phyloP scores from a whole-genome alignment of 2,329 filamentous ascomycete species.

The Sarocladium strictum region DNA sequence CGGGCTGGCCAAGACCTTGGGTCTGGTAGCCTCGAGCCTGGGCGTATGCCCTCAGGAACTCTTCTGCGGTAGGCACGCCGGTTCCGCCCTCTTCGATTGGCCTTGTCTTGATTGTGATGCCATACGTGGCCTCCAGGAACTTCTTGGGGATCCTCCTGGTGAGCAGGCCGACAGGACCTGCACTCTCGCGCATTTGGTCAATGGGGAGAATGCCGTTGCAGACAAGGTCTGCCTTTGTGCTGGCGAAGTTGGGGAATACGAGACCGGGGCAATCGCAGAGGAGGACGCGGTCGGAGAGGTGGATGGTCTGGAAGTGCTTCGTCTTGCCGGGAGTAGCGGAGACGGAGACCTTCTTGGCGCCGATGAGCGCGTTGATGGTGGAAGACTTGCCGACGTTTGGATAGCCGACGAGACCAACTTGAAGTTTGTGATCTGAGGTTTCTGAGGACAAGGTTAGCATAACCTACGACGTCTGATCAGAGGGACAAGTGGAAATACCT shows the following conservation, averaged over 20 bases:
- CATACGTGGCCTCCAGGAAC: conserved; percentile 90
- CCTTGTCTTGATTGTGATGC: conserved; percentile 77
- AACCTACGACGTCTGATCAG: neutral
- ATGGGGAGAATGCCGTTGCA: conserved; percentile 89
- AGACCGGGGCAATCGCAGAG: conserved; percentile 98
- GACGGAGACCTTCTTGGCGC: conserved; percentile 96
- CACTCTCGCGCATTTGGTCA: conserved; percentile 84
- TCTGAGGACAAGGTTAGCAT: conserved; percentile 25
- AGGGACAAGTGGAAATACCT: conserved; percentile 29
- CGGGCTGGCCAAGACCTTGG: conserved; percentile 81
- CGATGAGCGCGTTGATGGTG: conserved; percentile 98
- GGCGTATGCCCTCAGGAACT: conserved; percentile 81
- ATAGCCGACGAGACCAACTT: conserved; percentile 93
- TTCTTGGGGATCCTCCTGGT: conserved; percentile 77
- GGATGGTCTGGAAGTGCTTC: conserved; percentile 98
- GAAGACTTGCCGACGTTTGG: conserved; percentile 99
- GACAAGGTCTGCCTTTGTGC: conserved; percentile 91
- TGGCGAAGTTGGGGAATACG: conserved; percentile 96
- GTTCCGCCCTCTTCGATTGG: conserved; percentile 89
- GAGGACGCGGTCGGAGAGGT: conserved; percentile 81
- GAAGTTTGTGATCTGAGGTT: conserved; percentile 56
- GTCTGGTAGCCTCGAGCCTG: conserved; percentile 86
- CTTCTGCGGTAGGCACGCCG: conserved; percentile 75
- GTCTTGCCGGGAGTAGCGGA: conserved; percentile 97
- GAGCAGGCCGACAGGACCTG: conserved; percentile 81